Percentiles rank a stretch among this genome's conserved stretches.
Evolutionary conservation across 352 stramenopile genomes (phyloP).

Genomic region (Chrysophaeum taylorii): DNA sequence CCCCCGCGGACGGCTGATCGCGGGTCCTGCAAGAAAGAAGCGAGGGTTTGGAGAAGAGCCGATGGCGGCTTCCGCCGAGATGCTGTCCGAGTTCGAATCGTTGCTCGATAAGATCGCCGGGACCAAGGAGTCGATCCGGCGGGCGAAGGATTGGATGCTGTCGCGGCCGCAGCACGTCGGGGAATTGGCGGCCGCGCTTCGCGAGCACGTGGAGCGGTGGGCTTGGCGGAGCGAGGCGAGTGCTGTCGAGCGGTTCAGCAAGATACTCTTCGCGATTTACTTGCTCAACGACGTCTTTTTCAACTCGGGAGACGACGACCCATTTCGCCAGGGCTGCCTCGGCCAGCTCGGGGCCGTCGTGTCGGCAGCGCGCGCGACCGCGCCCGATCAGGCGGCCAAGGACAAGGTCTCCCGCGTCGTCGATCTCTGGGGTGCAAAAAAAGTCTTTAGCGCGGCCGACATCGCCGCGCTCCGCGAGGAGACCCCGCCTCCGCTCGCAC

Average conservation of each 20-base stretch:
- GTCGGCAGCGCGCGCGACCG: background rate
- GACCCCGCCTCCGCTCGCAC: background rate
- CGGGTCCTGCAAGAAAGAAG: background rate
- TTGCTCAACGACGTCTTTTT: slow-evolving; percentile 16
- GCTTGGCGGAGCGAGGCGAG: too few relatives aligned
- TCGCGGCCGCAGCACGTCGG: background rate
- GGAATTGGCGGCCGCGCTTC: background rate
- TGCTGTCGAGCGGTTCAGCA: background rate
- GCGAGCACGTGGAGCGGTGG: background rate
- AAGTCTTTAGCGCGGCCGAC: background rate
- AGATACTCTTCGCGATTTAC: slow-evolving; percentile 5
- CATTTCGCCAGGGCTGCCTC: background rate
- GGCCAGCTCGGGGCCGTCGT: background rate
- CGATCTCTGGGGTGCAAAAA: slow-evolving; percentile 10
- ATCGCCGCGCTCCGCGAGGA: background rate
- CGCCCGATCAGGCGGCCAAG: background rate
- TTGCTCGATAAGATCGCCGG: background rate
- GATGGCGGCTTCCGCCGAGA: background rate
- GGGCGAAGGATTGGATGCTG: slow-evolving; percentile 12
- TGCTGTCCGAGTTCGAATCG: background rate
- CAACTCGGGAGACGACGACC: background rate
- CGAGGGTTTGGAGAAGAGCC: too few relatives aligned
- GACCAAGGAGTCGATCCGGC: slow-evolving; percentile 2
- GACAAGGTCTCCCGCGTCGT: background rate
- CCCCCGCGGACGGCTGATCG: too few relatives aligned